A percentile compares a stretch with the other conserved stretches of the same genome.
These are phyloP conservation scores for Eucalyptus camaldulensis DNA, from an alignment of 345 rosid genomes.

Conservation along the genomic window DNA sequence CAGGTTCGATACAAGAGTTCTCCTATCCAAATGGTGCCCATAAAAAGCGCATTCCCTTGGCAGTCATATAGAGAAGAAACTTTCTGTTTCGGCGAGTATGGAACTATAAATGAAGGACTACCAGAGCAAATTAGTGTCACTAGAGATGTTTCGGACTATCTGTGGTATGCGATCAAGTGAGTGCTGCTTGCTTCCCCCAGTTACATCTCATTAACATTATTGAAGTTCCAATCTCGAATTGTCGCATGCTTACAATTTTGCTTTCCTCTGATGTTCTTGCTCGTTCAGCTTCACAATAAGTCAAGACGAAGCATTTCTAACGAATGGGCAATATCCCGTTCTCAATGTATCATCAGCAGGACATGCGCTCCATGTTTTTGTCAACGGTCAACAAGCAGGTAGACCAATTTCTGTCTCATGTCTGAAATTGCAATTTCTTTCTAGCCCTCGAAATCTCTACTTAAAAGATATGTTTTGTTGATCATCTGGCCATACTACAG, in stretches of 20 bases:
- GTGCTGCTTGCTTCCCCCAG: conserved; percentile 2
- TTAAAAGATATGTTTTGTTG: neutral
- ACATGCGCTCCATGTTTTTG: conserved; percentile 29
- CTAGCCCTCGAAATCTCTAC: neutral
- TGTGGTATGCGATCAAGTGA: conserved; percentile 90
- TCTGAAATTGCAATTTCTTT: neutral
- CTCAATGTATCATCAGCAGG: conserved; percentile 32
- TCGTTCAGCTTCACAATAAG: neutral
- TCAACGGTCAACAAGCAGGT: conserved; percentile 48
- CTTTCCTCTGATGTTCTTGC: neutral
- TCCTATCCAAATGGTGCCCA: conserved; percentile 44
- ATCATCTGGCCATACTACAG: neutral
- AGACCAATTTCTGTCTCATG: neutral
- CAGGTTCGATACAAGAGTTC: conserved; percentile 52
- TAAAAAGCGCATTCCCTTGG: conserved; percentile 42
- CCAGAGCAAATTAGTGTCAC: conserved; percentile 68
- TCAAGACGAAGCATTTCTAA: neutral
- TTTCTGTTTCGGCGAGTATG: conserved; percentile 22
- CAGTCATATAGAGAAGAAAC: conserved; percentile 49
- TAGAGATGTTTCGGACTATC: conserved; percentile 55
- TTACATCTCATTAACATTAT: neutral
- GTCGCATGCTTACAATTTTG: neutral
- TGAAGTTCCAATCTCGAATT: neutral
- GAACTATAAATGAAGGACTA: conserved; percentile 36
- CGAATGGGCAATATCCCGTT: conserved; percentile 2